A percentile compares a stretch with the other conserved stretches of the same genome.
Evolutionary conservation across 768 basidiomycete genomes (phyloP).

Genomic region (Clitopilus passeckerianus): DNA sequence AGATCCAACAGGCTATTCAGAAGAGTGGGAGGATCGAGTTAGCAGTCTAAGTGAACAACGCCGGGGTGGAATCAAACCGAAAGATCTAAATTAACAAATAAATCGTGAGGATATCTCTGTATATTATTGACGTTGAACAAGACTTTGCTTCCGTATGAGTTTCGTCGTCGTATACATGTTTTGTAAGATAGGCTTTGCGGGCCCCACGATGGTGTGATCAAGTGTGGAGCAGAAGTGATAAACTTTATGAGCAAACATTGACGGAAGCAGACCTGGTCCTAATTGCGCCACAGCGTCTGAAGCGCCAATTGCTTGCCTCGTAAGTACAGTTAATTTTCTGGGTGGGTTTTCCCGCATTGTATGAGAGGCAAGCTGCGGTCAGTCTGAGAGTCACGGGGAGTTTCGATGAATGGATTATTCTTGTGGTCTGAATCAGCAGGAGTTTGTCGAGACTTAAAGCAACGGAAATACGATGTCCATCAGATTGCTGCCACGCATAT

Average conservation of each 20-base stretch:
- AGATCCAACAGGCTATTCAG: constrained; percentile 48
- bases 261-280: neutral
- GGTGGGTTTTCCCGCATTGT: too few relatives aligned
- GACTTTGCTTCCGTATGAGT: neutral
- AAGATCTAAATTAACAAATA: neutral
- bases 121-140: neutral
- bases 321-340: too few relatives aligned
- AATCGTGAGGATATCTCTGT: neutral
- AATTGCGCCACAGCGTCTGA: neutral
- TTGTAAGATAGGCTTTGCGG: neutral
- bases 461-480: too few relatives aligned
- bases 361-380: too few relatives aligned
- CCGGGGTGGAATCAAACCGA: neutral
- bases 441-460: too few relatives aligned
- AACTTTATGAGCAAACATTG: neutral
- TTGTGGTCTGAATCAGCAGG: too few relatives aligned
- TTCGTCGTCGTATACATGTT: too few relatives aligned
- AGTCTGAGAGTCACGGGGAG: too few relatives aligned
- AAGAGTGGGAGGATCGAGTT: constrained; percentile 60
- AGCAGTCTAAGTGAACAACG: constrained; percentile 35
- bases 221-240: neutral
- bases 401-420: too few relatives aligned
- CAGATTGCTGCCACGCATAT: too few relatives aligned
- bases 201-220: neutral
- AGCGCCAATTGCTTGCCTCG: too few relatives aligned